Percentiles rank a stretch among this genome's conserved stretches.
Evolutionary conservation across 108 stramenopile species (phyloP).

Genomic region (Fistulifera pelliculosa): DNA sequence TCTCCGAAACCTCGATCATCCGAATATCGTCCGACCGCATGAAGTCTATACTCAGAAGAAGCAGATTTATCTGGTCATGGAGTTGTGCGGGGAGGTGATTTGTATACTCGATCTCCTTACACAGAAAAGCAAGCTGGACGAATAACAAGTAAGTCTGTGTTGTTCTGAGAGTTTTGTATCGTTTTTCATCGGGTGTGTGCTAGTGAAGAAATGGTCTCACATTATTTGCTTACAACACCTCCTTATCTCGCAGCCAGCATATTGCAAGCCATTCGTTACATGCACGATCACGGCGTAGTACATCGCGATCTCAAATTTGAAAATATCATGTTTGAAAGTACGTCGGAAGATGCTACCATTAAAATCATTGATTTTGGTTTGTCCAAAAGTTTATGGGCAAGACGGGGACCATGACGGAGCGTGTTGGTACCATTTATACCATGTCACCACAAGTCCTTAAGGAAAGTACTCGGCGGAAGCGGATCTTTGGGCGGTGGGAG

Average conservation of each 20-base stretch:
- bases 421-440: slow-evolving; percentile 70
- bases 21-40: slow-evolving; percentile 88
- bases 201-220: too few relatives aligned
- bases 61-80: slow-evolving; percentile 69
- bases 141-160: slow-evolving; percentile 45
- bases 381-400: slow-evolving; percentile 42
- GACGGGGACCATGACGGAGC: slow-evolving; percentile 37
- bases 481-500: slow-evolving; percentile 72
- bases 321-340: slow-evolving; percentile 55
- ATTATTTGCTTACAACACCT: too few relatives aligned
- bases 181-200: too few relatives aligned
- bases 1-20: slow-evolving; percentile 67
- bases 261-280: slow-evolving; percentile 53
- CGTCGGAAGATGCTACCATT: slow-evolving; percentile 24
- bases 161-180: too few relatives aligned
- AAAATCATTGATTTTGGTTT: slow-evolving; percentile 53
- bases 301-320: slow-evolving; percentile 89
- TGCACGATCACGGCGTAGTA: slow-evolving; percentile 86
- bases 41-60: slow-evolving; percentile 68
- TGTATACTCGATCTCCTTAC: slow-evolving; percentile 50
- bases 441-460: slow-evolving; percentile 70
- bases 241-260: too few relatives aligned
- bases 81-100: slow-evolving; percentile 73
- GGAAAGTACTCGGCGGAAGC: slow-evolving; percentile 70
- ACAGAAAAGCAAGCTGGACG: slow-evolving; percentile 58